Evolutionary conservation across 768 basidiomycete species (phyloP).

Genomic region (Suillus spraguei): DNA sequence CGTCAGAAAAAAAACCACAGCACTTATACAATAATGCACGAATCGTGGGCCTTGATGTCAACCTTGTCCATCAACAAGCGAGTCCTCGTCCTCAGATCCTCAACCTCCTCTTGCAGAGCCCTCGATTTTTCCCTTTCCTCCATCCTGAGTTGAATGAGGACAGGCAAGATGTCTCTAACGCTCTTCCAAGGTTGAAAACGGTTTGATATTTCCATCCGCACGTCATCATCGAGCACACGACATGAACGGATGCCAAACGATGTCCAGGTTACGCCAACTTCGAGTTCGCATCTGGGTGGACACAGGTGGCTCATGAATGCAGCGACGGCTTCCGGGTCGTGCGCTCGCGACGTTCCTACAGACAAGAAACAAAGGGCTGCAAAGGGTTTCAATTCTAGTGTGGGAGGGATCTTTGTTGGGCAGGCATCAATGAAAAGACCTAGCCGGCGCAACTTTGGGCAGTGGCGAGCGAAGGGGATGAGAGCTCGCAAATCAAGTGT

Average conservation of each 20-base stretch:
- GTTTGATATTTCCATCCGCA: constrained; percentile 14
- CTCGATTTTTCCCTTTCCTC: constrained; percentile 45
- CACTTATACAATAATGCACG: constrained; percentile 33
- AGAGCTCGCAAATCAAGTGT: constrained; percentile 41
- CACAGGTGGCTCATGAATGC: constrained; percentile 56
- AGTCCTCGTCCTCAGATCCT: constrained; percentile 51
- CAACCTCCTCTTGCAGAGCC: constrained; percentile 46
- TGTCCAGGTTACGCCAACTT: constrained; percentile 53
- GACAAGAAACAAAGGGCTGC: constrained; percentile 32
- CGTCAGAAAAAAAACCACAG: background rate
- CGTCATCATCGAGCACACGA: constrained; percentile 13
- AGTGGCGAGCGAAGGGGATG: constrained; percentile 42
- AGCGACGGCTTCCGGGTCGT: constrained; percentile 45
- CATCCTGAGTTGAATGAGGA: constrained; percentile 43
- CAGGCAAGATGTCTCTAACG: constrained; percentile 44
- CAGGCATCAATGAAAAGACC: constrained; percentile 42
- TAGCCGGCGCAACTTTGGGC: constrained; percentile 38
- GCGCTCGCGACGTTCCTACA: constrained; percentile 53
- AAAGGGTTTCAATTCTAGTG: constrained; percentile 21
- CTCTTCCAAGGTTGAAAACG: constrained; percentile 45
- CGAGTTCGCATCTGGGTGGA: constrained; percentile 44
- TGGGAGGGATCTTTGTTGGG: constrained; percentile 20
- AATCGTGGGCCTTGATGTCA: constrained; percentile 23
- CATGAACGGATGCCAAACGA: constrained; percentile 20
- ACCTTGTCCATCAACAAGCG: constrained; percentile 43